Evolutionary conservation across 2,329 filamentous ascomycete species (phyloP).

Genomic region (Neonectria neomacrospora): DNA sequence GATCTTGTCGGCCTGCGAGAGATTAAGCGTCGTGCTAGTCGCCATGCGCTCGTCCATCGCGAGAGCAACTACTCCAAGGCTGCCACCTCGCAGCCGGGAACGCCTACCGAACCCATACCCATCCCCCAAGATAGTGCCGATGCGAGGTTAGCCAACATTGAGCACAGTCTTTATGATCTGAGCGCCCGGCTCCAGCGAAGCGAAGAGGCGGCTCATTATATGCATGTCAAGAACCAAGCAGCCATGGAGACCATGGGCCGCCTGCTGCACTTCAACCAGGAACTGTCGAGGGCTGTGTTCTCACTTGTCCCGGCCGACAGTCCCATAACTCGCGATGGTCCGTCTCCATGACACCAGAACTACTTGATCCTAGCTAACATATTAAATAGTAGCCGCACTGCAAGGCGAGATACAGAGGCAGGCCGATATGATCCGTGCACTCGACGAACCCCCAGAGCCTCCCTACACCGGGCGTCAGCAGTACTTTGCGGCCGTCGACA

Average conservation of each 20-base stretch:
- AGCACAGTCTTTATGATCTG: conserved; percentile 86
- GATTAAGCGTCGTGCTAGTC: conserved; percentile 93
- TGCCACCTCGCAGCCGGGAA: conserved; percentile 80
- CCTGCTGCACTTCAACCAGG: conserved; percentile 80
- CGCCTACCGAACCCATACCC: conserved; percentile 84
- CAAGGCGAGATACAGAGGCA: conserved; percentile 72
- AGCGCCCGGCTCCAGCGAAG: conserved; percentile 79
- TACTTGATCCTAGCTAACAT: conserved; percentile 59
- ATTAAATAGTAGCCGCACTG: conserved; percentile 61
- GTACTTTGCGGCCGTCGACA: conserved; percentile 75
- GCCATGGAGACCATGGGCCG: conserved; percentile 83
- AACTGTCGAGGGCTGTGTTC: conserved; percentile 80
- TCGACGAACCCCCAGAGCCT: conserved; percentile 75
- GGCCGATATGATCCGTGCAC: conserved; percentile 64
- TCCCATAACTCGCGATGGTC: conserved; percentile 84
- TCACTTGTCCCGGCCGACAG: conserved; percentile 80
- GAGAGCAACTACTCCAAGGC: conserved; percentile 87
- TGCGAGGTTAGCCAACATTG: conserved; percentile 76
- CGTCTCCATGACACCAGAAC: conserved; percentile 49
- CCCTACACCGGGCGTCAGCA: conserved; percentile 74
- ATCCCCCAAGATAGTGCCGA: conserved; percentile 79
- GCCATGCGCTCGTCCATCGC: conserved; percentile 91
- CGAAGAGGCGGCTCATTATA: conserved; percentile 83
- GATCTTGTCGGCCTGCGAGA: conserved; percentile 91
- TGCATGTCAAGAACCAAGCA: conserved; percentile 83